Evolutionary conservation across 108 stramenopile species (phyloP), one percentile per base, ranked within the genome.

Genomic region (Cyclotella atomus): DNA sequence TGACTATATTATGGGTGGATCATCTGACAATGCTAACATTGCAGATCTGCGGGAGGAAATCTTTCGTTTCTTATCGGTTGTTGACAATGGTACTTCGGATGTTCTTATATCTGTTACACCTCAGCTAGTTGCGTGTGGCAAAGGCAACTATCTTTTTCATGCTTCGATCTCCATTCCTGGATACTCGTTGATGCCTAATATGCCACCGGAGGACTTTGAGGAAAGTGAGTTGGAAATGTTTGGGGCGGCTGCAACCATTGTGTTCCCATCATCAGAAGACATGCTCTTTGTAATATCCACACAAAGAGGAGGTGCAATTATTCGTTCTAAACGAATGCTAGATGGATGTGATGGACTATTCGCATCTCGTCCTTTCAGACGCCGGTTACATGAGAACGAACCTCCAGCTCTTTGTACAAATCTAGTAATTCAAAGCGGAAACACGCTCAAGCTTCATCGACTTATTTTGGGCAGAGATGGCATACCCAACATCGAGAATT

Each of bases 111-210:
- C 28, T 7, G 65, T 79, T 14, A 41, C 70, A 46, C 59, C 57
- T 23, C 59, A 53, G 20, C 55, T 79, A 23, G 34, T 79, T 23
- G 61, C 78, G 2, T 79, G 71, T 63, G 78, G 71, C 12, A 71
- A 46, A 17, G 71, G 71, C 1, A 29, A 38, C 27, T 71, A 72
- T 29, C 65, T 79, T 20, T 68, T 62, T 45, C 57, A 65, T 21
- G 65, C 78, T 1, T 68, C 19, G 30, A 59, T 72, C n/a, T 2
- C 9, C 23, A 72, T 72, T 17, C 78, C 77, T 32, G 57, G 33
- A 33, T 54, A 44, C 34, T 29, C 55, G 15, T n/a, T 29, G 19
- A 20, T 45, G 17, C 6, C 35, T 1, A 17, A 29, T 56, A 55
- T 33, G 25, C 21, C 32, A 32, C 52, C 53, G n/a, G 23, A 68